A percentile compares a stretch with the other conserved stretches of the same genome.
phyloP scores from a whole-genome alignment of 1,139 yeast species.

The Debaryomyces fabryi region DNA sequence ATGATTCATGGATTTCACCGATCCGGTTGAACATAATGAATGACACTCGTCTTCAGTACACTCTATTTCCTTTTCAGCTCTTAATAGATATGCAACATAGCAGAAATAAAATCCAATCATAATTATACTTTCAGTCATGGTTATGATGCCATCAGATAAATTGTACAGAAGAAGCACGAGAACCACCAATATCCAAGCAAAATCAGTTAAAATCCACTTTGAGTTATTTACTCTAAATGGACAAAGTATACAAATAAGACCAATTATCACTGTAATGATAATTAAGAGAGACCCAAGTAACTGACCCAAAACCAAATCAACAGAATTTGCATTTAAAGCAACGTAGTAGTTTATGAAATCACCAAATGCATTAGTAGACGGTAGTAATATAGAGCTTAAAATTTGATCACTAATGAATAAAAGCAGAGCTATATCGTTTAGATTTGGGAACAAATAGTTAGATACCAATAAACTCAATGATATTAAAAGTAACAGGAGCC shows the following conservation, averaged over 20 bases:
- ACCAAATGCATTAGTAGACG: constrained; percentile 44
- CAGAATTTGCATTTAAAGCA: constrained; percentile 32
- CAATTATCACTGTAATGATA: constrained; percentile 40
- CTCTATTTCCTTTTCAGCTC: constrained; percentile 22
- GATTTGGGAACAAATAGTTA: constrained; percentile 35
- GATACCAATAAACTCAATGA: constrained; percentile 41
- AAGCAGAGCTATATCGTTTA: constrained; percentile 31
- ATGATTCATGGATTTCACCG: constrained; percentile 15
- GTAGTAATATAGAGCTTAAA: constrained; percentile 40
- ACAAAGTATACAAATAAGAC: constrained; percentile 32
- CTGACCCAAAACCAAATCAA: constrained; percentile 45
- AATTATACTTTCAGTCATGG: constrained; percentile 44
- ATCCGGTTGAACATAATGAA: constrained; percentile 9
- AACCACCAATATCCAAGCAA: constrained; percentile 37
- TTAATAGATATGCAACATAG: constrained; percentile 37
- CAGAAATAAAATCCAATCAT: constrained; percentile 44
- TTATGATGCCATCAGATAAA: constrained; percentile 53
- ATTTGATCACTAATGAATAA: constrained; percentile 35
- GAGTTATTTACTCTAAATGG: constrained; percentile 28
- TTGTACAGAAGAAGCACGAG: constrained; percentile 44
- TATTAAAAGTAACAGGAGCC: constrained; percentile 23
- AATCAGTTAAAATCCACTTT: constrained; percentile 30
- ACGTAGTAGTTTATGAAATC: constrained; percentile 43
- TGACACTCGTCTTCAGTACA: constrained; percentile 15
- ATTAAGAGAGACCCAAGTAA: constrained; percentile 42